These are phyloP conservation scores for Diaporthe sp. DNA, from an alignment of 2,329 filamentous ascomycete species.

Conservation along the genomic window DNA sequence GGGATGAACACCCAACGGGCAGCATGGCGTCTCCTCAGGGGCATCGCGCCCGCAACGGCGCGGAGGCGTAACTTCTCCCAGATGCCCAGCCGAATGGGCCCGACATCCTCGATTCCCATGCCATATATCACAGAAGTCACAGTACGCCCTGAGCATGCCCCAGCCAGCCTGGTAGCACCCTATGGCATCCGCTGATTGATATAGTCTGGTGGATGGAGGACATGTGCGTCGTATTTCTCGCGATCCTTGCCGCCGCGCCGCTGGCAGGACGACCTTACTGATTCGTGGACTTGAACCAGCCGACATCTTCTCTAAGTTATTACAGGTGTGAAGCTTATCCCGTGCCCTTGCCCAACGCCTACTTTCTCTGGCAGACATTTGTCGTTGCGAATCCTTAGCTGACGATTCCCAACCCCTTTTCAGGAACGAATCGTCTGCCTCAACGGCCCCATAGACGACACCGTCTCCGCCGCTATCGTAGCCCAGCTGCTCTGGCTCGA, in stretches of 20 bases:
- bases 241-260: not conserved
- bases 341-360: not conserved
- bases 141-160: slow-evolving; percentile 51
- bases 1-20: slow-evolving; percentile 55
- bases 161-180: slow-evolving; percentile 1
- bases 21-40: slow-evolving; percentile 53
- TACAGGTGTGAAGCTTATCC: slow-evolving; percentile 69
- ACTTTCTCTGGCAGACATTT: not conserved
- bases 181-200: slow-evolving; percentile 49
- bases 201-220: slow-evolving; percentile 82
- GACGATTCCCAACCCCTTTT: slow-evolving; percentile 36
- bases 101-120: slow-evolving; percentile 63
- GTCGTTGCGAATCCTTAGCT: slow-evolving; percentile 50
- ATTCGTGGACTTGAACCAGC: slow-evolving; percentile 61
- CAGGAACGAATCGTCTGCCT: slow-evolving; percentile 95
- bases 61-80: slow-evolving; percentile 59
- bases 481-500: slow-evolving; percentile 98
- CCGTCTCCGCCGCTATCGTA: slow-evolving; percentile 91
- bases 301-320: slow-evolving; percentile 85
- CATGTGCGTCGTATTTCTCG: slow-evolving; percentile 69
- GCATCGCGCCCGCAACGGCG: slow-evolving; percentile 48
- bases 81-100: slow-evolving; percentile 53
- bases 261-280: slow-evolving; percentile 43
- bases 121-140: slow-evolving; percentile 72
- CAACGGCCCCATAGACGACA: slow-evolving; percentile 92